Conservation (phyloP, 768 basidiomycete genomes). For the Tylopilus plumbeoviolaceoides region DNA sequence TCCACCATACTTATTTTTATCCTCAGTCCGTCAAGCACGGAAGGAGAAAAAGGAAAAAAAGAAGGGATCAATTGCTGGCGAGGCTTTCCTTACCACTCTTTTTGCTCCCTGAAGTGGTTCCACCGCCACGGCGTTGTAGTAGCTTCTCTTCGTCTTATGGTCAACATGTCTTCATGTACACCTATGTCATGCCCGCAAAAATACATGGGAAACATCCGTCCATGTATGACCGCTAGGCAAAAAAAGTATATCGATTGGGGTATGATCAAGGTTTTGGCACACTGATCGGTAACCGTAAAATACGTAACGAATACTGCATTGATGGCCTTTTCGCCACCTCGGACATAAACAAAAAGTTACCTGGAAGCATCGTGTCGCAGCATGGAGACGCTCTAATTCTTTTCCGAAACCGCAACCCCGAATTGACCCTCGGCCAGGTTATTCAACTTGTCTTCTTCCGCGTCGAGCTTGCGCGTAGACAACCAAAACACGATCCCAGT, state of each 20-base stretch:
- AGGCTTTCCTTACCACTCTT: constrained; percentile 80
- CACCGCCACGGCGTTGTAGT: constrained; percentile 1
- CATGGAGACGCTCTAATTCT: background rate
- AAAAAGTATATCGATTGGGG: background rate
- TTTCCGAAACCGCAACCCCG: background rate
- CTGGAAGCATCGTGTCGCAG: background rate
- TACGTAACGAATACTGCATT: background rate
- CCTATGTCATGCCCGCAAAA: constrained; percentile 16
- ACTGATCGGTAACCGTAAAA: background rate
- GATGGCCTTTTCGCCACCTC: background rate
- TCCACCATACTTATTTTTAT: constrained; percentile 4
- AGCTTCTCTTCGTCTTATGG: constrained; percentile 1
- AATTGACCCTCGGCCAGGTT: constrained; percentile 41
- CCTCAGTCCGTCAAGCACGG: constrained; percentile 67
- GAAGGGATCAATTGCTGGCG: constrained; percentile 65
- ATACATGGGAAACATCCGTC: constrained; percentile 1
- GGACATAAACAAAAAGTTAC: background rate
- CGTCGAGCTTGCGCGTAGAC: constrained; percentile 53
- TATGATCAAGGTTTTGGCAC: background rate
- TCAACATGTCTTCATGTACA: constrained; percentile 13
- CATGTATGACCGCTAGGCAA: background rate
- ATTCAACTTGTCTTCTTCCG: constrained; percentile 61
- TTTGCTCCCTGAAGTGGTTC: constrained; percentile 68
- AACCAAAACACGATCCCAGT: constrained; percentile 54
- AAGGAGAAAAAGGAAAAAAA: constrained; percentile 56